A percentile compares a stretch with the other conserved stretches of the same genome.
These are phyloP conservation scores for Pseudoscleropodium purum DNA, from an alignment of 225 moss, liverwort and hornwort genomes.

Conservation along the genomic window DNA sequence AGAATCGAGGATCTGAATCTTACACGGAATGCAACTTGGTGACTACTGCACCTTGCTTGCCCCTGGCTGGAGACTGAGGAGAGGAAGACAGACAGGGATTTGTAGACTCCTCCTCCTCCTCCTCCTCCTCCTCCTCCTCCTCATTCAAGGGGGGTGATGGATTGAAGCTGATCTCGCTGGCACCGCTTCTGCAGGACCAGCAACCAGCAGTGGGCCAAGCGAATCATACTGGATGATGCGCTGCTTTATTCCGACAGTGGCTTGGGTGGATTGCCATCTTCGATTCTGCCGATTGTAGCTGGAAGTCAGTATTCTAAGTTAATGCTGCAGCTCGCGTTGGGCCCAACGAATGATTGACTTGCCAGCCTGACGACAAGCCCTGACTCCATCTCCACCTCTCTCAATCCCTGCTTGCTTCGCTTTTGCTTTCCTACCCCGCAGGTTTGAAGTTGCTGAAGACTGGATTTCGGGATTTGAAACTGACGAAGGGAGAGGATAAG, in stretches of 20 bases:
- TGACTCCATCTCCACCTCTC: neutral
- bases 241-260: neutral
- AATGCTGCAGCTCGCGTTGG: neutral
- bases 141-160: neutral
- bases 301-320: neutral
- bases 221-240: conserved; percentile 14
- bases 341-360: conserved; percentile 17
- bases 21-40: neutral
- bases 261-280: neutral
- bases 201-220: conserved; percentile 5
- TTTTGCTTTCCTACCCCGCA: neutral
- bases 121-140: neutral
- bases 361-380: conserved; percentile 2
- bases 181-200: neutral
- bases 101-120: conserved; percentile 6
- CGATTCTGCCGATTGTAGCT: neutral
- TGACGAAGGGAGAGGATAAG: neutral
- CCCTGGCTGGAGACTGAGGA: neutral
- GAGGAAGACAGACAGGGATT: neutral
- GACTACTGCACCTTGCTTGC: neutral
- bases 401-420: neutral
- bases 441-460: neutral
- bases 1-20: neutral
- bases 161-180: neutral
- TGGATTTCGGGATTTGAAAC: neutral